Conservation (phyloP, 331 rosid species). For the Telfairia occidentalis region DNA sequence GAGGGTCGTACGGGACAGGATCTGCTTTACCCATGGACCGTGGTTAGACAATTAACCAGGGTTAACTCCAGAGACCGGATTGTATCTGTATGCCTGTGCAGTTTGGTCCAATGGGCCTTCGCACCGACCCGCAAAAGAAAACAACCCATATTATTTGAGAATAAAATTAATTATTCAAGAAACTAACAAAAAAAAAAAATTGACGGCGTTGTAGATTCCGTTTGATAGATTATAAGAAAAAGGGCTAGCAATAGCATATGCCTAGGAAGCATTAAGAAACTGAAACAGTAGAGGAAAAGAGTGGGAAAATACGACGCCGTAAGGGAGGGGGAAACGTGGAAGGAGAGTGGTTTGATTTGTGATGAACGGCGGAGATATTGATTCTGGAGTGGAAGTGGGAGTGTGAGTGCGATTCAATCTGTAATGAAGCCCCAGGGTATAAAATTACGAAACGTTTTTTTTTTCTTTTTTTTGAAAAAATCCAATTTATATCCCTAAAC, state of each 20-base stretch:
- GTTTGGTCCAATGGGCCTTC: conserved; percentile 1
- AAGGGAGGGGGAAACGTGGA: conserved; percentile 13
- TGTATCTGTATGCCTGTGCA: too few relatives aligned
- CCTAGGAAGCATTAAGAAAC: too few relatives aligned
- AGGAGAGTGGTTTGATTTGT: conserved; percentile 27
- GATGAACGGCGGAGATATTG: conserved; percentile 39
- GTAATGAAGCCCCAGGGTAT: conserved; percentile 15
- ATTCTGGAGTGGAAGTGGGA: too few relatives aligned
- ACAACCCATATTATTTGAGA: not conserved
- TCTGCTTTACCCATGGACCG: not conserved
- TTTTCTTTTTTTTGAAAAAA: too few relatives aligned
- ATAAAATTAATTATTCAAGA: not conserved
- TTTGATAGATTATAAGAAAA: too few relatives aligned
- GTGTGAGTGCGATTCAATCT: conserved; percentile 2
- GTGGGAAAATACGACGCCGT: too few relatives aligned
- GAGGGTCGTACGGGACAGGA: not conserved
- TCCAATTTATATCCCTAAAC: too few relatives aligned
- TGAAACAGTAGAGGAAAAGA: too few relatives aligned
- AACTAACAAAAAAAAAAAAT: not conserved
- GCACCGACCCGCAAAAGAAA: not conserved
- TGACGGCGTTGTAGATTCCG: conserved; percentile 38
- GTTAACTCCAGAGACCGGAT: not conserved
- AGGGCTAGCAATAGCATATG: too few relatives aligned
- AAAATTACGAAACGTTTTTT: too few relatives aligned
- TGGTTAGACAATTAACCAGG: conserved; percentile 4